These are phyloP conservation scores for Aspergillus clavatus DNA, from an alignment of 2,329 filamentous ascomycete species.

Conservation along the genomic window DNA sequence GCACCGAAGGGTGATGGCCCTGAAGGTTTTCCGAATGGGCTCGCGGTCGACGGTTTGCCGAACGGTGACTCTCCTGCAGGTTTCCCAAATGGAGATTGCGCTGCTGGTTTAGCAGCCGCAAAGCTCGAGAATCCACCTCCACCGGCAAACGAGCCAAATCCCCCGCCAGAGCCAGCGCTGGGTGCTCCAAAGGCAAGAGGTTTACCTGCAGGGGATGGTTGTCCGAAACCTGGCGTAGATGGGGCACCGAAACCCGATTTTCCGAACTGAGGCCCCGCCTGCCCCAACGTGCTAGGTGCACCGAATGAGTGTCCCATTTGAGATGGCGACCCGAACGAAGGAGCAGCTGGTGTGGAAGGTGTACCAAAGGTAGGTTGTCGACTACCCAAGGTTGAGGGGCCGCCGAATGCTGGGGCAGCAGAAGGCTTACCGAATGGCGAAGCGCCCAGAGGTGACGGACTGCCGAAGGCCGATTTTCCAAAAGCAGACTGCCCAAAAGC, in stretches of 20 bases:
- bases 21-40: conserved; percentile 27
- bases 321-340: conserved; percentile 34
- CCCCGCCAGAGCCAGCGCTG: conserved; percentile 20
- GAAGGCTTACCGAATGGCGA: conserved; percentile 27
- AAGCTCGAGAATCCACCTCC: conserved; percentile 23
- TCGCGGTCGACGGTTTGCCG: conserved; percentile 17
- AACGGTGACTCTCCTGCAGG: conserved; percentile 17
- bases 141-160: conserved; percentile 34
- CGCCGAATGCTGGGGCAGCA: conserved; percentile 20
- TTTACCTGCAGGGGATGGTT: conserved; percentile 27
- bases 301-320: conserved; percentile 31
- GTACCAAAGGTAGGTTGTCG: conserved; percentile 26
- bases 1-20: conserved; percentile 29
- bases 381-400: conserved; percentile 18
- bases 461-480: conserved; percentile 15
- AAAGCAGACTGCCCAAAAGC: conserved; percentile 23
- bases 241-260: conserved; percentile 18
- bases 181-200: conserved; percentile 20
- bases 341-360: conserved; percentile 22
- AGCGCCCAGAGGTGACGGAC: conserved; percentile 24
- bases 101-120: conserved; percentile 20
- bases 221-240: conserved; percentile 24
- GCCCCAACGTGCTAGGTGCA: conserved; percentile 30
- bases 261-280: conserved; percentile 29
- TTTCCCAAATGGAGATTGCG: conserved; percentile 20